These are phyloP conservation scores for Cotoneaster glaucophyllus DNA, from an alignment of 306 rosid species.

Conservation along the genomic window DNA sequence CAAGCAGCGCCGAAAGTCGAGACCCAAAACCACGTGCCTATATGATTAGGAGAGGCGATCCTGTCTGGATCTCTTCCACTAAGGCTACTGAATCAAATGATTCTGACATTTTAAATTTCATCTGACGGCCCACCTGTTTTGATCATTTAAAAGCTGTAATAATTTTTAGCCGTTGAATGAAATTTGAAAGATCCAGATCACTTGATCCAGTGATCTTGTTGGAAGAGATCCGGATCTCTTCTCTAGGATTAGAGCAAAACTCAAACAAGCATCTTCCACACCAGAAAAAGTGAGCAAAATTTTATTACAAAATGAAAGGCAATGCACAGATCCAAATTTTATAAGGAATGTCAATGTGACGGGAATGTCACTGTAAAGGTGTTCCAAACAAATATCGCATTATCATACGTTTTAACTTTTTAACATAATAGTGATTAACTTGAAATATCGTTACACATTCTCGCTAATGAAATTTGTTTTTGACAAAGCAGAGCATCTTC, in stretches of 20 bases:
- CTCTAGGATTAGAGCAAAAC: background rate
- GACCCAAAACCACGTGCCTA: background rate
- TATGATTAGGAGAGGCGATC: too few species aligned
- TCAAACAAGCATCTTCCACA: background rate
- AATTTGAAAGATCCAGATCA: too few species aligned
- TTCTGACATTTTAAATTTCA: rapidly evolving
- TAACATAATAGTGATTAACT: rapidly evolving
- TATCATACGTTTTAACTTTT: too few species aligned
- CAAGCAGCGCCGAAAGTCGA: background rate
- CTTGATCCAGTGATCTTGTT: rapidly evolving
- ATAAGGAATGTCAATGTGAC: too few species aligned
- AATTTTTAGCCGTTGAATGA: too few species aligned
- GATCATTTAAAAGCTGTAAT: too few species aligned
- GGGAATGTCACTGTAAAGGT: too few species aligned
- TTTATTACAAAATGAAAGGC: background rate
- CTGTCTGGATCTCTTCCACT: rapidly evolving
- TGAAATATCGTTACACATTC: too few species aligned
- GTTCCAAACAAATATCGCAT: too few species aligned
- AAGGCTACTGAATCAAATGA: rapidly evolving
- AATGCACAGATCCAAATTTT: background rate
- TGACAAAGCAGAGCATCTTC: background rate
- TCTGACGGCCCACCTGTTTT: too few species aligned
- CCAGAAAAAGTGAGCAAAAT: background rate
- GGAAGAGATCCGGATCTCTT: rapidly evolving
- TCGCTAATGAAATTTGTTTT: background rate